Conservation (phyloP, 768 basidiomycete genomes). For the Mycena floridula region DNA sequence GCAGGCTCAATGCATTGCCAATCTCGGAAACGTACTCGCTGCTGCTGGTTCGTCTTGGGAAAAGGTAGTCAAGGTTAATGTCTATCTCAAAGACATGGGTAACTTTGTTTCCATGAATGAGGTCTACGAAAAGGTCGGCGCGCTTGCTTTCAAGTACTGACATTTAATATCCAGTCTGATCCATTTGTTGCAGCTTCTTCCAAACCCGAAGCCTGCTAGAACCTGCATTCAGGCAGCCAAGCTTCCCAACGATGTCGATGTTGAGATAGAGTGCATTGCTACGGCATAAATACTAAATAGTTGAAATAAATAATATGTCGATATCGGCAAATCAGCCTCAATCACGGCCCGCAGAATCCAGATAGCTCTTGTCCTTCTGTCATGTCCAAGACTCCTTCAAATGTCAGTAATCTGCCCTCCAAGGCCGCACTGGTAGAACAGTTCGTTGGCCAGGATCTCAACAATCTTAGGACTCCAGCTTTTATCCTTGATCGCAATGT, state of each 20-base stretch:
- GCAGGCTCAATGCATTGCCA: slow-evolving; percentile 51
- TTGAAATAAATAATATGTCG: too few species aligned
- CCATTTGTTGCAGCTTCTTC: slow-evolving; percentile 30
- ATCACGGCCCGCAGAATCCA: too few species aligned
- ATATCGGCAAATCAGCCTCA: too few species aligned
- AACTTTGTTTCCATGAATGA: slow-evolving; percentile 53
- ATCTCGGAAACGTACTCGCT: slow-evolving; percentile 46
- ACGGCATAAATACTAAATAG: too few species aligned
- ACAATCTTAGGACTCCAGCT: slow-evolving; percentile 67
- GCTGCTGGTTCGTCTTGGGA: slow-evolving; percentile 57
- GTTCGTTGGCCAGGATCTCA: slow-evolving; percentile 53
- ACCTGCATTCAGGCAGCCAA: slow-evolving; percentile 72
- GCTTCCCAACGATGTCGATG: slow-evolving; percentile 62
- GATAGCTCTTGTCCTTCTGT: too few species aligned
- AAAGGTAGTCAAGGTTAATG: slow-evolving; percentile 47
- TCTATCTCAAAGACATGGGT: slow-evolving; percentile 57
- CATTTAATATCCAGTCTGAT: not conserved
- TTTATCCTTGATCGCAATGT: slow-evolving; percentile 68
- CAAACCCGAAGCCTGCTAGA: slow-evolving; percentile 61
- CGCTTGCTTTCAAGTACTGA: not conserved
- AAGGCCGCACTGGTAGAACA: slow-evolving; percentile 45
- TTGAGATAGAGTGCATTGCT: slow-evolving; percentile 73
- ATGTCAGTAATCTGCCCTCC: too few species aligned
- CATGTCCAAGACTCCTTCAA: too few species aligned
- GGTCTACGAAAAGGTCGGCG: slow-evolving; percentile 43